Evolutionary conservation across 495 filamentous ascomycete species (phyloP).

Genomic region (Xylaria telfairii): DNA sequence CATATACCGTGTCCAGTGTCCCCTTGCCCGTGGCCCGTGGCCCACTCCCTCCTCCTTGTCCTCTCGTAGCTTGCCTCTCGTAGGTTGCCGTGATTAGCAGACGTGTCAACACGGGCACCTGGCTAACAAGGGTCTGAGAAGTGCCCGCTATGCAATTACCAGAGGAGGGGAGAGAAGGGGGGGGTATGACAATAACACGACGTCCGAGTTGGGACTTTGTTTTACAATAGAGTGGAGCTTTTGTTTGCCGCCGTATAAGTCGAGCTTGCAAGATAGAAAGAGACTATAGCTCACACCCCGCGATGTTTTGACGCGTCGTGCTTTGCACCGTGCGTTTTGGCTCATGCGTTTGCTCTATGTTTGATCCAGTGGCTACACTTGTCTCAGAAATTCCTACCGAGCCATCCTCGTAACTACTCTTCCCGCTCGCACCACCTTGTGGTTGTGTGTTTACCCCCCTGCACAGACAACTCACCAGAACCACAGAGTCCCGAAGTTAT

Average conservation of each 20-base stretch:
- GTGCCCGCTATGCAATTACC: too few species aligned
- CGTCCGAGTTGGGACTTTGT: not conserved
- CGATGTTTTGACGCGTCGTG: not conserved
- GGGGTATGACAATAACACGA: not conserved
- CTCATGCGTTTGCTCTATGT: not conserved
- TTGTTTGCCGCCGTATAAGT: not conserved
- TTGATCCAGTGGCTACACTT: not conserved
- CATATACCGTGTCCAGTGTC: too few species aligned
- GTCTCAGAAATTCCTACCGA: not conserved
- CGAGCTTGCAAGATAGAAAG: not conserved
- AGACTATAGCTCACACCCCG: not conserved
- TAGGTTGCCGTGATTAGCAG: not conserved
- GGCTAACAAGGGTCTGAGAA: too few species aligned
- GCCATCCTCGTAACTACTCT: not conserved
- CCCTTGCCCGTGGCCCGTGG: not conserved
- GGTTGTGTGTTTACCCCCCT: conserved; percentile 2
- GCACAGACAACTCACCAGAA: not conserved
- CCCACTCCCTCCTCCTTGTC: not conserved
- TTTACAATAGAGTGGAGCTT: not conserved
- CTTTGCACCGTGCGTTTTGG: not conserved
- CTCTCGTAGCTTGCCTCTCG: not conserved
- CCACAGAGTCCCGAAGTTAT: not conserved
- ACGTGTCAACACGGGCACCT: too few species aligned
- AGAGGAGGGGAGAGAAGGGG: not conserved
- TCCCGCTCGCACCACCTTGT: conserved; percentile 4